Evolutionary conservation across 108 stramenopile genomes (phyloP).

Genomic region (Nitzschia sp.): DNA sequence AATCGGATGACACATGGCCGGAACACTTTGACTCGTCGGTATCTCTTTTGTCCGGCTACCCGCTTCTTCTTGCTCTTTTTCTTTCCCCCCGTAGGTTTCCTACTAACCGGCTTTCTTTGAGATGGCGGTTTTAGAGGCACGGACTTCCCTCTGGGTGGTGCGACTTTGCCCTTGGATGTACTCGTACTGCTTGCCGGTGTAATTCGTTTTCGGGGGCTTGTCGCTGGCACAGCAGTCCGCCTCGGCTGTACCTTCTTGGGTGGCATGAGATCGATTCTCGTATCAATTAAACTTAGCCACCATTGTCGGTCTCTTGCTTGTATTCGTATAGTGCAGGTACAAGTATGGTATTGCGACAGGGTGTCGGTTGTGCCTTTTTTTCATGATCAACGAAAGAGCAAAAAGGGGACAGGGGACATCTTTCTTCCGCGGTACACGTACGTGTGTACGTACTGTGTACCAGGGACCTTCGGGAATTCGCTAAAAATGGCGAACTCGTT

Average conservation of each 20-base stretch:
- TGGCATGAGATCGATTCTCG: not conserved
- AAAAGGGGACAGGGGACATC: too few species aligned
- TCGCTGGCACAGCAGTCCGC: not conserved
- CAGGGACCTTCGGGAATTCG: too few species aligned
- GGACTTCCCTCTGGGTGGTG: too few species aligned
- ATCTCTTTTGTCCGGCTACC: slow-evolving; percentile 2
- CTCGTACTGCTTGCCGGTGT: not conserved
- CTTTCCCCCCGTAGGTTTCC: not conserved
- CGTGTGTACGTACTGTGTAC: too few species aligned
- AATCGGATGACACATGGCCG: slow-evolving; percentile 18
- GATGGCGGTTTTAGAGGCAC: too few species aligned
- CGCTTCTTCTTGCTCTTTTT: not conserved
- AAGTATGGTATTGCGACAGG: too few species aligned
- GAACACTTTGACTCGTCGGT: slow-evolving; percentile 12
- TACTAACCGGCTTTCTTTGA: not conserved
- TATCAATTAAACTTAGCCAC: not conserved
- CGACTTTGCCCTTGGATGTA: not conserved
- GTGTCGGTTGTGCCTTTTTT: too few species aligned
- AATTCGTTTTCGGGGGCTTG: not conserved
- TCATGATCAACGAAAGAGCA: too few species aligned
- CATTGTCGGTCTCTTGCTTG: not conserved
- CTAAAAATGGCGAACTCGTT: too few species aligned
- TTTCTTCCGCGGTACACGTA: too few species aligned
- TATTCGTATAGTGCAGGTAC: not conserved
- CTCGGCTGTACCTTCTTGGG: not conserved